Evolutionary conservation across 2,329 filamentous ascomycete species (phyloP).

Genomic region (Botryosphaeria agaves): DNA sequence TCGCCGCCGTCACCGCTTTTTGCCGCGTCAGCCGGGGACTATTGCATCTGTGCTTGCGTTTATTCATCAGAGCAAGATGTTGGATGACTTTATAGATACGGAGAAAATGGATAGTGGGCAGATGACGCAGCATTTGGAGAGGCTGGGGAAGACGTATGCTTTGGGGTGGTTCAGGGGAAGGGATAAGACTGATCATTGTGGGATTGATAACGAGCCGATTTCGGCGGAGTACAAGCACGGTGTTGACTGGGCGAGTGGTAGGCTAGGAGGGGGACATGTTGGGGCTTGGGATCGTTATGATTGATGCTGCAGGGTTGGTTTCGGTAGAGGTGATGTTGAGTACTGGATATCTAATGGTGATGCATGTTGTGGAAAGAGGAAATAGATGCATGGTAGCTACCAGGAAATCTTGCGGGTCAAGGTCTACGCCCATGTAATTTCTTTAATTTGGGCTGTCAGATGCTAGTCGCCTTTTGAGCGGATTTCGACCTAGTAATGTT

Average conservation of each 20-base stretch:
- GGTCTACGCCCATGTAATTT: too few species aligned
- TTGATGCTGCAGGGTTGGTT: neutral
- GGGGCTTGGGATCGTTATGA: constrained; percentile 15
- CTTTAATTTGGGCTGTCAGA: too few species aligned
- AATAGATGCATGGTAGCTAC: too few species aligned
- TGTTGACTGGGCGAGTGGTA: constrained; percentile 17
- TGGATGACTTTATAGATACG: constrained; percentile 57
- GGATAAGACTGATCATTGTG: constrained; percentile 57
- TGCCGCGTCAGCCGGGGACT: constrained; percentile 62
- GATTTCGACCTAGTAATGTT: too few species aligned
- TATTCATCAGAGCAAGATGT: constrained; percentile 67
- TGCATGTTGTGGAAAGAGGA: too few species aligned
- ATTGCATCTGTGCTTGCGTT: constrained; percentile 62
- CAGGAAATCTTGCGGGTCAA: too few species aligned
- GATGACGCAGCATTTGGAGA: constrained; percentile 39
- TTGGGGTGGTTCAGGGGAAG: constrained; percentile 61
- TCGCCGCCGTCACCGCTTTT: constrained; percentile 48
- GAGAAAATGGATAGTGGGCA: constrained; percentile 41
- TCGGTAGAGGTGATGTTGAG: too few species aligned
- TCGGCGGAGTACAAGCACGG: constrained; percentile 48
- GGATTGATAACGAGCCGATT: constrained; percentile 62
- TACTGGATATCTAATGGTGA: too few species aligned
- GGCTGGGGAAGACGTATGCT: constrained; percentile 50
- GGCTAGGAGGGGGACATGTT: constrained; percentile 13
- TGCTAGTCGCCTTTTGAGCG: too few species aligned